Evolutionary conservation across 139 green algal species (phyloP).

Genomic region (Asterochloris erici): DNA sequence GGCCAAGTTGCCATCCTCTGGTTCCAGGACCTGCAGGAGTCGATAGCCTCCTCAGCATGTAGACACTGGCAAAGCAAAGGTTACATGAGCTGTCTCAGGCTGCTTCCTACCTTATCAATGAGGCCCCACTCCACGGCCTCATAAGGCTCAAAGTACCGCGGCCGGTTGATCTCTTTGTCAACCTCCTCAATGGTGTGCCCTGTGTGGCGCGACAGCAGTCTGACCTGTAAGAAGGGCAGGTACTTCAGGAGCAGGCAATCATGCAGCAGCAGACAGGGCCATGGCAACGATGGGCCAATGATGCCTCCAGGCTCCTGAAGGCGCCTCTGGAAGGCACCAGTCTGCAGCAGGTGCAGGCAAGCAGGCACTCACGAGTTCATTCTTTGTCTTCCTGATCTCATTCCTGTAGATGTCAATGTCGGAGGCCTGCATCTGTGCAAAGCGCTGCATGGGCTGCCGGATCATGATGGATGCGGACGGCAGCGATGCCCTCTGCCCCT

Average conservation of each 20-base stretch:
- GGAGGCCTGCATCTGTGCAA: slow-evolving; percentile 83
- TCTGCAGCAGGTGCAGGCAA: neutral
- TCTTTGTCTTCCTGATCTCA: slow-evolving; percentile 85
- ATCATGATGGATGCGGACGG: slow-evolving; percentile 97
- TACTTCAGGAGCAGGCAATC: neutral
- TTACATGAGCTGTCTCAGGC: too few species aligned
- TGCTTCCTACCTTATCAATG: slow-evolving; percentile 80
- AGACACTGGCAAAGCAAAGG: too few species aligned
- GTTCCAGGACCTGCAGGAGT: too few species aligned
- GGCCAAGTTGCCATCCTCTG: too few species aligned
- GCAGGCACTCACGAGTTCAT: slow-evolving; percentile 64
- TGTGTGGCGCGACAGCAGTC: slow-evolving; percentile 72
- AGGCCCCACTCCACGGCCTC: slow-evolving; percentile 89
- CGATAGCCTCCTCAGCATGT: too few species aligned
- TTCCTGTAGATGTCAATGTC: slow-evolving; percentile 98
- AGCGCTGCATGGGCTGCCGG: slow-evolving; percentile 89
- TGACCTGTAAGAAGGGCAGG: slow-evolving; percentile 23
- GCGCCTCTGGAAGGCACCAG: neutral
- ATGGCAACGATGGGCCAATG: neutral
- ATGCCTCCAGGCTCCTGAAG: neutral
- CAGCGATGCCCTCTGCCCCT: slow-evolving; percentile 88
- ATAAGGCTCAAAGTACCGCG: slow-evolving; percentile 90
- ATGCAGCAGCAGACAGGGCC: neutral
- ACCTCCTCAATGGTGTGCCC: slow-evolving; percentile 79
- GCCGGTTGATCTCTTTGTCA: slow-evolving; percentile 77